Percentiles rank a stretch among this genome's conserved stretches.
Conservation (phyloP, 768 basidiomycete species). For the Termitomyces eurrhizus region DNA sequence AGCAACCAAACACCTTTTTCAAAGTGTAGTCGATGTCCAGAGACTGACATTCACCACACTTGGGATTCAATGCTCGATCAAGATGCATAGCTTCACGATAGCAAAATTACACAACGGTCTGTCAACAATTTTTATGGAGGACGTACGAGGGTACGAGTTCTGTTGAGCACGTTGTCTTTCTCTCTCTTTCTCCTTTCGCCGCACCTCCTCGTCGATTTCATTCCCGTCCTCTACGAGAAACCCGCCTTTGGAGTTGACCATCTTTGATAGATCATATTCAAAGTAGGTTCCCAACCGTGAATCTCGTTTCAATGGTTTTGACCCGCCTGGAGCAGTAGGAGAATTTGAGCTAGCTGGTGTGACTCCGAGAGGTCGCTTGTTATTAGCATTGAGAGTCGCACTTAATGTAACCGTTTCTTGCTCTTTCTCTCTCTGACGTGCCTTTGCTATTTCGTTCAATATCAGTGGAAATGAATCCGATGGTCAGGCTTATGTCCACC, state of each 20-base stretch:
- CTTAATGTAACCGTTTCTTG: slow-evolving; percentile 42
- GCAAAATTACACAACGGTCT: neutral
- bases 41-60: slow-evolving; percentile 83
- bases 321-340: slow-evolving; percentile 51
- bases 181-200: slow-evolving; percentile 75
- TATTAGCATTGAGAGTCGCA: slow-evolving; percentile 52
- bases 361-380: slow-evolving; percentile 67
- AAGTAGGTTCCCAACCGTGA: slow-evolving; percentile 87
- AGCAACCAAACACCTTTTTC: slow-evolving; percentile 76
- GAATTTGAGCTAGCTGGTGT: slow-evolving; percentile 56
- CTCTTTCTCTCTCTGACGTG: slow-evolving; percentile 65
- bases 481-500: slow-evolving; percentile 33
- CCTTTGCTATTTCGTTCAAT: slow-evolving; percentile 53
- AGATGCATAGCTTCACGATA: slow-evolving; percentile 63
- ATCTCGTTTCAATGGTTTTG: slow-evolving; percentile 62
- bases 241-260: slow-evolving; percentile 95
- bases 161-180: slow-evolving; percentile 76
- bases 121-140: neutral
- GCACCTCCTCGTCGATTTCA: slow-evolving; percentile 71
- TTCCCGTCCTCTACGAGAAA: slow-evolving; percentile 90
- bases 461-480: neutral
- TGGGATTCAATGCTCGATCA: slow-evolving; percentile 72
- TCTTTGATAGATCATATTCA: slow-evolving; percentile 95
- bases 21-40: slow-evolving; percentile 84
- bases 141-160: slow-evolving; percentile 70